Base-by-base conservation (phyloP, 2,329 filamentous ascomycete genomes). In the Cladophialophora yegresii region DNA sequence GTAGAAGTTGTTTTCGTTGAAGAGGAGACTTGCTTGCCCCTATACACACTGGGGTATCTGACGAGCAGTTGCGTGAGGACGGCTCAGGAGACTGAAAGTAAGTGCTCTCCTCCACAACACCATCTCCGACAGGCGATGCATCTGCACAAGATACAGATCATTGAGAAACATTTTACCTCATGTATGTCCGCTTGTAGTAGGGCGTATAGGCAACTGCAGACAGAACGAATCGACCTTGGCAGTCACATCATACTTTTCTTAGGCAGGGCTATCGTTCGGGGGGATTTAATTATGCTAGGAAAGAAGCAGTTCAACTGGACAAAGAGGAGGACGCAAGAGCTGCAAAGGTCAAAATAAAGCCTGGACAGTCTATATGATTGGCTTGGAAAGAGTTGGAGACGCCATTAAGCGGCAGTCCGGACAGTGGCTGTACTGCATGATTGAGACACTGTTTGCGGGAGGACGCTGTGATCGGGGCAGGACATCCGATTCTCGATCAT, bases 271-370 rank as follows among this genome's bases (percentile, higher is more conserved):
- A 26, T 26, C 47, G 10, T 51, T 51, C 47, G 12, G 20, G 47
- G 47, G 10, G 2, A 13, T 13, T 8, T n/a, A n/a, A 5, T 12
- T n/a, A n/a, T n/a, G n/a, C n/a, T 7, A 26, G 6, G 8, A 33
- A 33, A 23, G 26, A 54, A 54, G n/a, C 26, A 3, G 30, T 30
- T 23, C 28, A 23, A 23, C 10, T n/a, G 13, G 20, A 13, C 4
- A 16, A 30, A 20, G 23, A 10, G 28, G 28, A 54, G 26, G n/a
- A 20, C 4, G 9, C n/a, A 16, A 59, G 45, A 16, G 13, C 28
- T 28, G 8, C 50, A 33, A 54, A 61, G 23, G 33, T 61, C 58
- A 61, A 30, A 61, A 54, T 54, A 61, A 47, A 54, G 49, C 26
- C 58, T 16, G 32, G 26, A 40, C 49, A 51, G n/a, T 30, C 20